Conservation (phyloP, 805 yeast species). For the Candida sithepensis region DNA sequence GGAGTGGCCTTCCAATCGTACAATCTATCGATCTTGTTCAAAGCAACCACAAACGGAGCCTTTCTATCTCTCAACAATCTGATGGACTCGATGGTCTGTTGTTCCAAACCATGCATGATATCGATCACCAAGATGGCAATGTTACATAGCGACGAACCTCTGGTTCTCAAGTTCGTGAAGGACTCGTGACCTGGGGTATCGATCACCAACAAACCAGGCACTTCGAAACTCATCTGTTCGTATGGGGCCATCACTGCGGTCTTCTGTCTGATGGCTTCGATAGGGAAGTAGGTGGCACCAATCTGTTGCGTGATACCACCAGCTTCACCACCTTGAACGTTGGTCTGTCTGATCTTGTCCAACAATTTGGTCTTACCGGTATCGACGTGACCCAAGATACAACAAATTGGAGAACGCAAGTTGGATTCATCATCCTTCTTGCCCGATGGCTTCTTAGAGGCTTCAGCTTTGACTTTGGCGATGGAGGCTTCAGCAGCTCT, state of each 20-base stretch:
- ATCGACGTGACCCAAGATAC: conserved; percentile 99
- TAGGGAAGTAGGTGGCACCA: conserved; percentile 99
- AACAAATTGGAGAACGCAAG: conserved; percentile 97
- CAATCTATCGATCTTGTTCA: conserved; percentile 95
- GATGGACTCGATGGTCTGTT: conserved; percentile 93
- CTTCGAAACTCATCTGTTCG: conserved; percentile 84
- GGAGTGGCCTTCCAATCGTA: conserved; percentile 92
- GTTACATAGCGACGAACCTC: conserved; percentile 99
- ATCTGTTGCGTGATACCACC: conserved; percentile 99
- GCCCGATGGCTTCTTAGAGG: conserved; percentile 13
- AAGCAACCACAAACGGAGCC: conserved; percentile 96
- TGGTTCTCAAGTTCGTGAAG: conserved; percentile 92
- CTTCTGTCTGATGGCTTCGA: conserved; percentile 86
- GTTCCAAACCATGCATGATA: conserved; percentile 99
- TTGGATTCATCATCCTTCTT: conserved; percentile 34
- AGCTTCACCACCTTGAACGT: conserved; percentile 99
- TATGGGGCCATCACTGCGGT: conserved; percentile 86
- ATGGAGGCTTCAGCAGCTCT: conserved; percentile 5
- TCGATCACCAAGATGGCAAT: conserved; percentile 98
- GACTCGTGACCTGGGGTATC: conserved; percentile 99
- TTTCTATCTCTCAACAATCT: conserved; percentile 90
- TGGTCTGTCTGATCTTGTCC: conserved; percentile 97
- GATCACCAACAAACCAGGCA: conserved; percentile 93
- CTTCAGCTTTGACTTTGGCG: conserved; percentile 15
- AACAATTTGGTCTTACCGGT: conserved; percentile 97